Conservation (phyloP, 2,329 filamentous ascomycete species). For the Colletotrichum orbiculare region DNA sequence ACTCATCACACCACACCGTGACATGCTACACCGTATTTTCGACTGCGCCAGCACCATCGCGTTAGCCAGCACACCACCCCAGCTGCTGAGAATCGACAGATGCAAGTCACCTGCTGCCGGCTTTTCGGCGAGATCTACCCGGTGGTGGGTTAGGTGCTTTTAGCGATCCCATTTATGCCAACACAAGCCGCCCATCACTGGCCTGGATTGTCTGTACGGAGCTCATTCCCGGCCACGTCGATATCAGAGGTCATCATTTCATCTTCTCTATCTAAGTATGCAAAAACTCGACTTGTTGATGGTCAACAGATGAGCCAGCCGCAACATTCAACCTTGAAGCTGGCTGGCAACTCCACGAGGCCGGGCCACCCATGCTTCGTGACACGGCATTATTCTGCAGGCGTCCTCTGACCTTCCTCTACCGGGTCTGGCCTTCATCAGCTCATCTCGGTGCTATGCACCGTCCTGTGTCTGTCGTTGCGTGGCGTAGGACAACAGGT, state of each 20-base stretch:
- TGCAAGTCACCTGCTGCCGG: constrained; percentile 2
- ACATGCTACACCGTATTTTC: background rate
- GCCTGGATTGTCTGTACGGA: no score
- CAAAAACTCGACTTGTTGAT: no score
- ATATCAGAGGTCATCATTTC: no score
- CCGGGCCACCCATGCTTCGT: constrained; percentile 13
- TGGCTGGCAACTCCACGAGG: background rate
- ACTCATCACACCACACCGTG: constrained; percentile 2
- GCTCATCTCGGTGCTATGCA: constrained; percentile 1
- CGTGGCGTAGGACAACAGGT: constrained; percentile 4
- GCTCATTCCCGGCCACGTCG: no score
- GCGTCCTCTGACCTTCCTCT: constrained; percentile 15
- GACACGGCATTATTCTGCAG: background rate
- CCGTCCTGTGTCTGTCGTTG: constrained; percentile 7
- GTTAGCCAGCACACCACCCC: constrained; percentile 20
- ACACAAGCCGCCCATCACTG: no score
- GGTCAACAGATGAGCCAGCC: background rate
- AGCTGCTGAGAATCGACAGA: background rate
- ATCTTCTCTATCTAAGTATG: no score
- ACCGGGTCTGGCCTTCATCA: constrained; percentile 5
- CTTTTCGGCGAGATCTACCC: constrained; percentile 29
- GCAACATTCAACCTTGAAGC: background rate
- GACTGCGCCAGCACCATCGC: background rate
- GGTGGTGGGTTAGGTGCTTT: constrained; percentile 28
- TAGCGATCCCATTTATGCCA: no score